Conservation (phyloP, 2,329 filamentous ascomycete species). For the Fusarium humuli region DNA sequence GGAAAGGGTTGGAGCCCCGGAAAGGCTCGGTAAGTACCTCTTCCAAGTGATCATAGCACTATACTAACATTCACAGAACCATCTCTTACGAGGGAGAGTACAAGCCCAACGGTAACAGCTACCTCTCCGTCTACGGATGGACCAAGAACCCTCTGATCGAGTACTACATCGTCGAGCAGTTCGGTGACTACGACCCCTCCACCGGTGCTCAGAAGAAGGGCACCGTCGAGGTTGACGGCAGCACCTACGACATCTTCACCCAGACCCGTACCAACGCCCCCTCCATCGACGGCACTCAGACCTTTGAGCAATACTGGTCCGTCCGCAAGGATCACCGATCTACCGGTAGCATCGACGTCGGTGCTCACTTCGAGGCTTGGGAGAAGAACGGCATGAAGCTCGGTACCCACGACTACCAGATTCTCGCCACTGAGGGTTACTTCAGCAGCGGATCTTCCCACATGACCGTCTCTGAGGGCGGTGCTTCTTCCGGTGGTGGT, state of each 20-base stretch:
- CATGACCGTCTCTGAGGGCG: slow-evolving; percentile 56
- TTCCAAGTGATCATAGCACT: not conserved
- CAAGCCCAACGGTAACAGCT: slow-evolving; percentile 52
- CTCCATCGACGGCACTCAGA: slow-evolving; percentile 61
- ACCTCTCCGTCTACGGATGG: slow-evolving; percentile 56
- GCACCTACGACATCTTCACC: slow-evolving; percentile 54
- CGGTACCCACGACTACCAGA: slow-evolving; percentile 64
- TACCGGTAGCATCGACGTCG: slow-evolving; percentile 61
- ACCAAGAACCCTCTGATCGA: slow-evolving; percentile 53
- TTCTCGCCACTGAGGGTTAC: slow-evolving; percentile 67
- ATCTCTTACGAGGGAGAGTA: slow-evolving; percentile 49
- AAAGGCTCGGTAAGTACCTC: slow-evolving; percentile 52
- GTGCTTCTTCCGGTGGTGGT: slow-evolving; percentile 10
- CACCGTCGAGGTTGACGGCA: slow-evolving; percentile 50
- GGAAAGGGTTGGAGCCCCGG: slow-evolving; percentile 46
- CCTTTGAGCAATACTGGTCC: slow-evolving; percentile 66
- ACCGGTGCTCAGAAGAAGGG: slow-evolving; percentile 50
- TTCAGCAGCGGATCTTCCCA: slow-evolving; percentile 60
- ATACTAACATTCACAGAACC: slow-evolving; percentile 10
- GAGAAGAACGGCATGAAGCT: slow-evolving; percentile 59
- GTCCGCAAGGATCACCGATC: slow-evolving; percentile 62
- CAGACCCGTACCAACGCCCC: slow-evolving; percentile 55
- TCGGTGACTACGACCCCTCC: slow-evolving; percentile 49
- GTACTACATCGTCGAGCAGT: slow-evolving; percentile 56
- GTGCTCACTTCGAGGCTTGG: slow-evolving; percentile 67